Base-by-base conservation (phyloP, 2,329 filamentous ascomycete genomes). In the Nannizzia gypsea region DNA sequence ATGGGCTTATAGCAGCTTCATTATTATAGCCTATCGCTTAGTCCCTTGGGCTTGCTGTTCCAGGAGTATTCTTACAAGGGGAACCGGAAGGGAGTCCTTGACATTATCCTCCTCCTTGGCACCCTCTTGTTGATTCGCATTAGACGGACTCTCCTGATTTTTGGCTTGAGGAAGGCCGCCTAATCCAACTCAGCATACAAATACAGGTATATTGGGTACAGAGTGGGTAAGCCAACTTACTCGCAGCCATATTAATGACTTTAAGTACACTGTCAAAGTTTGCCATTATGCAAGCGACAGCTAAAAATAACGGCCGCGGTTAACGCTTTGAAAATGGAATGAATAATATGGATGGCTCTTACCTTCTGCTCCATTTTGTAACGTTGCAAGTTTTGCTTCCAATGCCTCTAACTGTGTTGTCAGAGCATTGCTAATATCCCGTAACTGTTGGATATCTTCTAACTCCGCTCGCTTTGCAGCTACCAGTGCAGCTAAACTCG, bases 231-330 rank as follows among this genome's bases (percentile, higher is more conserved):
- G 44, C 9, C 2, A 17, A 73, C 80, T 73, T 76, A 84, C 82
- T 77, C 59, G 81, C 84, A 59, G 83, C 83, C 78, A 86, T 84
- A 63, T 79, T 78, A 61, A 86, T 84, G 50, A 83, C 83, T 57
- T 81, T 75, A 56, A 86, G 71, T 28, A 86, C 83, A 65, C 83
- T 84, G 58, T 83, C 80, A 83, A 83, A 86, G 67, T 86, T 86
- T 42, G 81, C 80, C 67, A 86, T 76, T n/a, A 86, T 83, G 52
- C 80, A 81, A 59, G 83, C 83, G 60, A 86, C 81, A 62, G 83
- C 83, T 83, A 69, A 55, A 61, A 6, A 11, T 6, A 36, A 13
- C 9, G 31, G 31, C 3, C 44, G 24, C 54, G 20, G 34, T 6
- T 42, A 42, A 17, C n/a, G 15, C n/a, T 42, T 15, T 17, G 50